Conservation (phyloP, 2,329 filamentous ascomycete species). For the Colletotrichum sp. region DNA sequence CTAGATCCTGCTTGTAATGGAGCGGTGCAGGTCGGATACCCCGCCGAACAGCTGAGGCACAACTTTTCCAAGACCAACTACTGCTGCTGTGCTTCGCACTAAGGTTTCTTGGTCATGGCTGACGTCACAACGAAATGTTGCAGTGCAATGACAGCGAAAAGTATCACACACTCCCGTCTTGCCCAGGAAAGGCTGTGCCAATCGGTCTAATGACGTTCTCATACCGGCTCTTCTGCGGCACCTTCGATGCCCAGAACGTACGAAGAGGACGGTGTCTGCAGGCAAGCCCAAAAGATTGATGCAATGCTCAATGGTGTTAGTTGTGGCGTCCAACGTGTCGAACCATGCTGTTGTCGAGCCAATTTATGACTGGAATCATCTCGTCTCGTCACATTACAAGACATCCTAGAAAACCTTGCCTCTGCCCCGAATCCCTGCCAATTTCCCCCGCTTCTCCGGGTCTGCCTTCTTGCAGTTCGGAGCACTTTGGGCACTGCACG, state of each 20-base stretch:
- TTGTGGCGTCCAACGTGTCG: conserved; percentile 17
- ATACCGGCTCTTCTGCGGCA: neutral
- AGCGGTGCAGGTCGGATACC: neutral
- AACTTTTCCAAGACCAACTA: neutral
- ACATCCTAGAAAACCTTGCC: neutral
- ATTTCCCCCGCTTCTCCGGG: neutral
- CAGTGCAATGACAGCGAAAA: conserved; percentile 4
- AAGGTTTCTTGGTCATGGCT: neutral
- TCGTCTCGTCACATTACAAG: neutral
- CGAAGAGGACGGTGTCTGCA: neutral
- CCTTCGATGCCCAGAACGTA: neutral
- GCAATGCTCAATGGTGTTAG: neutral
- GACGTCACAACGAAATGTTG: conserved; percentile 7
- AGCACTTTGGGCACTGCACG: neutral
- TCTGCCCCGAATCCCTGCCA: neutral
- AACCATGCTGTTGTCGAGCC: neutral
- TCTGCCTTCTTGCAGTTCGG: neutral
- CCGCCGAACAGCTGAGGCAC: neutral
- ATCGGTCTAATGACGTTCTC: neutral
- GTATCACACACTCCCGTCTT: conserved; percentile 1
- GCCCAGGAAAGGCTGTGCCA: neutral
- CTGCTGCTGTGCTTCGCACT: neutral
- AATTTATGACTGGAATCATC: neutral
- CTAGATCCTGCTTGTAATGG: neutral
- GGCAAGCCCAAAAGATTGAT: neutral